A percentile compares a stretch with the other conserved stretches of the same genome.
Conservation (phyloP, 768 basidiomycete species). For the Suillus tomentosus region DNA sequence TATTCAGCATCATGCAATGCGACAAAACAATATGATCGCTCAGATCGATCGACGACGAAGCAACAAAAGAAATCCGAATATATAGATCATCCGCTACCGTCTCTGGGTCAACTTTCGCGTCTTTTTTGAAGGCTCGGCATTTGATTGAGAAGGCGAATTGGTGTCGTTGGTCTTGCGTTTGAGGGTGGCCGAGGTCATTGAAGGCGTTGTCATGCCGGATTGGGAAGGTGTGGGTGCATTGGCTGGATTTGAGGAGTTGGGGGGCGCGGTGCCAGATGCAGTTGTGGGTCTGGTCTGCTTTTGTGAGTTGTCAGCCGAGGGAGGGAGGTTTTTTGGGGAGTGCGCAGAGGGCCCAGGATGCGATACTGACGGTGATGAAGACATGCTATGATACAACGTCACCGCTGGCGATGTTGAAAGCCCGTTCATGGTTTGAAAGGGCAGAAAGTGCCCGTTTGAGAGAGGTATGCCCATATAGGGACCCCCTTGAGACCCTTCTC, state of each 20-base stretch:
- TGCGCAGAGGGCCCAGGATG: slow-evolving; percentile 43
- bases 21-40: slow-evolving; percentile 8
- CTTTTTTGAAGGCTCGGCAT: slow-evolving; percentile 51
- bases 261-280: slow-evolving; percentile 38
- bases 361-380: slow-evolving; percentile 46
- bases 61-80: slow-evolving; percentile 24
- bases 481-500: slow-evolving; percentile 28
- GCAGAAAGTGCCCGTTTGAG: not conserved
- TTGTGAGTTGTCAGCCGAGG: slow-evolving; percentile 56
- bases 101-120: slow-evolving; percentile 55
- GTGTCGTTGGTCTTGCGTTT: slow-evolving; percentile 55
- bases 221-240: slow-evolving; percentile 42
- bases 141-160: slow-evolving; percentile 53
- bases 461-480: slow-evolving; percentile 19
- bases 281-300: slow-evolving; percentile 67
- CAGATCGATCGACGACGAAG: slow-evolving; percentile 5
- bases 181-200: slow-evolving; percentile 48
- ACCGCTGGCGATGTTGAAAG: slow-evolving; percentile 34
- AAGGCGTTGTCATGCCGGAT: slow-evolving; percentile 48
- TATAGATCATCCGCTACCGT: slow-evolving; percentile 28
- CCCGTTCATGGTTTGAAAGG: slow-evolving; percentile 22
- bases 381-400: slow-evolving; percentile 47
- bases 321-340: slow-evolving; percentile 52
- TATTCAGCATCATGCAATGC: slow-evolving; percentile 17
- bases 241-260: slow-evolving; percentile 29